Conservation (phyloP, 1,284 basidiomycete species). For the Ganoderma lucidum region DNA sequence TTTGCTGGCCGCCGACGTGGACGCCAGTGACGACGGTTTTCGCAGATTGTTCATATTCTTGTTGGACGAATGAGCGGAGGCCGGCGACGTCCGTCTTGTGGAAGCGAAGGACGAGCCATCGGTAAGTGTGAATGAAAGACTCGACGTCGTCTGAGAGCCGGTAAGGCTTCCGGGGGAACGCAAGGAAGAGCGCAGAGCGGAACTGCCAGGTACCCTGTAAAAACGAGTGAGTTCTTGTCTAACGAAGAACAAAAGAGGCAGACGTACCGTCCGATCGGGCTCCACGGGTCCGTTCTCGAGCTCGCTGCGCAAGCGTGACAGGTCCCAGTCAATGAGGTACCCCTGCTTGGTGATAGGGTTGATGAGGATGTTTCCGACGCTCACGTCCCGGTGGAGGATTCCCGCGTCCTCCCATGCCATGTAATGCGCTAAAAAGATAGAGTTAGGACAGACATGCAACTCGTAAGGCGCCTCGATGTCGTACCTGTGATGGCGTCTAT, state of each 20-base stretch:
- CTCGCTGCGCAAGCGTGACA: not conserved
- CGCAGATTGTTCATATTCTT: too few relatives aligned
- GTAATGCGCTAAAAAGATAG: not conserved
- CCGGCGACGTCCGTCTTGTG: not conserved
- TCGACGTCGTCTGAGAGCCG: conserved; percentile 20
- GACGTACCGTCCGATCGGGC: conserved; percentile 4
- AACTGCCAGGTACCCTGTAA: conserved; percentile 21
- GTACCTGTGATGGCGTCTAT: not conserved
- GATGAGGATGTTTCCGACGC: conserved; percentile 16
- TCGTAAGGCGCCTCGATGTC: not conserved
- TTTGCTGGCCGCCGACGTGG: too few relatives aligned
- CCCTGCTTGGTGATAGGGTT: not conserved
- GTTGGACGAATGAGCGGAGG: too few relatives aligned
- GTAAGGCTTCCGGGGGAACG: conserved; percentile 8
- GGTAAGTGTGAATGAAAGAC: conserved; percentile 13
- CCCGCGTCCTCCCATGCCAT: conserved; percentile 1
- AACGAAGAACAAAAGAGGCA: not conserved
- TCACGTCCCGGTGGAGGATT: conserved; percentile 14
- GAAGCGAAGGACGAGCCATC: not conserved
- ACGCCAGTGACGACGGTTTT: too few relatives aligned
- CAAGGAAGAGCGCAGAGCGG: conserved; percentile 7
- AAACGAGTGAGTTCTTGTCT: not conserved
- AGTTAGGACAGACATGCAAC: not conserved
- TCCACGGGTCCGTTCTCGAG: not conserved
- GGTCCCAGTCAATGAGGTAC: conserved; percentile 21